phyloP scores from a whole-genome alignment of 805 yeast genomes.

The Saccharomycopsis sp. region DNA sequence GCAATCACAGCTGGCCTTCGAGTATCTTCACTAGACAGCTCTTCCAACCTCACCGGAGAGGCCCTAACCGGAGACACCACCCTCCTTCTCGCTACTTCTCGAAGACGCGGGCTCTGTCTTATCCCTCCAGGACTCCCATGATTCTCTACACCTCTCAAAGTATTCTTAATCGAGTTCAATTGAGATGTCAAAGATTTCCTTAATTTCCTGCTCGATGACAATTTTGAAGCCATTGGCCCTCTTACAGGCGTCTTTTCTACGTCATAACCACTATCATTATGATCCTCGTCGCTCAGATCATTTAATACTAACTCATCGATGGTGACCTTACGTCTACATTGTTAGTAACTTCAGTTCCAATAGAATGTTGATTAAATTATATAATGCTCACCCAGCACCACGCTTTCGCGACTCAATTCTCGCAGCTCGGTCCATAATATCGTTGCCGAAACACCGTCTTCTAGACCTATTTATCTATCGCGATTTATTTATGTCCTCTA shows the following conservation, averaged over 20 bases:
- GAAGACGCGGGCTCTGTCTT: background rate
- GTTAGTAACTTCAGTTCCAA: background rate
- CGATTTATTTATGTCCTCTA: background rate
- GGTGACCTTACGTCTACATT: background rate
- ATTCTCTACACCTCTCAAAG: background rate
- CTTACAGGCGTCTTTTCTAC: background rate
- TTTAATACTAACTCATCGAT: constrained; percentile 4
- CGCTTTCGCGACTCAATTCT: constrained; percentile 3
- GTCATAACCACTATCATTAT: background rate
- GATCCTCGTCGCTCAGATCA: background rate
- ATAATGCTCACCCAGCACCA: constrained; percentile 4
- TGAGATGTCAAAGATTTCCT: constrained; percentile 10
- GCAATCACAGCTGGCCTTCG: too few relatives aligned
- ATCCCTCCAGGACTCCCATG: background rate
- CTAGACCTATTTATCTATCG: background rate
- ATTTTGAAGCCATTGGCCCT: background rate
- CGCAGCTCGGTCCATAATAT: constrained; percentile 1
- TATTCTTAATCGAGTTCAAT: background rate
- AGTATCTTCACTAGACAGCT: too few relatives aligned
- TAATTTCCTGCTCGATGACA: constrained; percentile 8
- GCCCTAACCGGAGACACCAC: too few relatives aligned
- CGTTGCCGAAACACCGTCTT: background rate
- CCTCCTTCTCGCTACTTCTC: too few relatives aligned
- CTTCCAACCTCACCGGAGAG: too few relatives aligned
- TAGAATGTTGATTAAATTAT: background rate